Evolutionary conservation across 2,329 filamentous ascomycete species (phyloP).

Genomic region (Massarina eburnea): DNA sequence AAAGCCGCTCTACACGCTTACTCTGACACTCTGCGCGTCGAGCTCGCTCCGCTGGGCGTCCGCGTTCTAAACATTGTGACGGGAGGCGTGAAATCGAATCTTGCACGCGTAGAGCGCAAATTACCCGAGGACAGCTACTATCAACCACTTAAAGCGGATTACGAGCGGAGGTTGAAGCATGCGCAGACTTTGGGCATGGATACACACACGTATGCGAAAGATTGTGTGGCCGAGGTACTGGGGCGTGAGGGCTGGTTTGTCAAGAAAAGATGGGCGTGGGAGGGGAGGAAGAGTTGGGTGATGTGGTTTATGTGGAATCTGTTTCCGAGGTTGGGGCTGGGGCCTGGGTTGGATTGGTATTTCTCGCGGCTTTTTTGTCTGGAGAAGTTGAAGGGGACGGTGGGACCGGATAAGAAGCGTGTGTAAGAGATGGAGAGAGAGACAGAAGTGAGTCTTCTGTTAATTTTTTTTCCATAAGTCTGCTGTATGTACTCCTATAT

Average conservation of each 20-base stretch:
- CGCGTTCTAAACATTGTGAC: conserved; percentile 55
- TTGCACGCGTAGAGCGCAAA: conserved; percentile 55
- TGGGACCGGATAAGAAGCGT: conserved; percentile 33
- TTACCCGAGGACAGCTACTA: conserved; percentile 55
- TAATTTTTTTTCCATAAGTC: too few species aligned
- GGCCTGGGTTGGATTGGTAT: conserved; percentile 43
- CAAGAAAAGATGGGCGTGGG: conserved; percentile 56
- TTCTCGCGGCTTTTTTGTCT: conserved; percentile 57
- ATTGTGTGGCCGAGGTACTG: conserved; percentile 57
- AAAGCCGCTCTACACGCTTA: conserved; percentile 63
- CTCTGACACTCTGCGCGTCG: conserved; percentile 60
- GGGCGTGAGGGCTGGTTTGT: conserved; percentile 17
- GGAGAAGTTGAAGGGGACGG: conserved; percentile 47
- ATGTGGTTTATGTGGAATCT: conserved; percentile 54
- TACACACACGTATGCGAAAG: conserved; percentile 55
- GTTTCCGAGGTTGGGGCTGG: conserved; percentile 47
- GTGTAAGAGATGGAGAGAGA: background rate
- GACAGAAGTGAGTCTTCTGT: too few species aligned
- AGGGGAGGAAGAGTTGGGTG: conserved; percentile 53
- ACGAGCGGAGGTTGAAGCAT: conserved; percentile 54
- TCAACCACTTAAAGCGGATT: conserved; percentile 54
- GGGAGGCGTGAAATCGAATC: conserved; percentile 62
- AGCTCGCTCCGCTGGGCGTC: conserved; percentile 55
- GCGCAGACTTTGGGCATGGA: conserved; percentile 57
- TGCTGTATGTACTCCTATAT: too few species aligned